Evolutionary conservation across 1,284 basidiomycete genomes (phyloP).

Genomic region (Rhizoctonia solani): DNA sequence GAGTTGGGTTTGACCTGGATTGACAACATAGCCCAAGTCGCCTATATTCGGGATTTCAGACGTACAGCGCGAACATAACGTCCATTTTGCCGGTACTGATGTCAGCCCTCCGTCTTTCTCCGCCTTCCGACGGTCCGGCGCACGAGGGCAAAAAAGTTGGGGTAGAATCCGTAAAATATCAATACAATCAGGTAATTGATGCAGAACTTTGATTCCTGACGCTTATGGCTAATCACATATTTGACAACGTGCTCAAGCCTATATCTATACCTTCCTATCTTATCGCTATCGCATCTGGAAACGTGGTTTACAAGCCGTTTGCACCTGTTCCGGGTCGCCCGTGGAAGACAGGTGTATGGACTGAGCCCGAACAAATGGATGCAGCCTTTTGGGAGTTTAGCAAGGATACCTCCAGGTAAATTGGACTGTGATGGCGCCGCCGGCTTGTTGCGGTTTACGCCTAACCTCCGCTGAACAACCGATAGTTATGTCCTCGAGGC

Average conservation of each 20-base stretch:
- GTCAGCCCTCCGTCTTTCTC: constrained; percentile 79
- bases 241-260: constrained; percentile 53
- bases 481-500: constrained; percentile 74
- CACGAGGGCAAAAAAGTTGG: constrained; percentile 73
- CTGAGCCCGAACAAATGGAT: constrained; percentile 83
- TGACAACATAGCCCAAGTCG: constrained; percentile 41
- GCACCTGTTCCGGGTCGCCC: constrained; percentile 60
- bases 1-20: constrained; percentile 42
- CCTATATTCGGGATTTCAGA: constrained; percentile 52
- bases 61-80: constrained; percentile 74
- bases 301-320: constrained; percentile 76
- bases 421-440: neutral
- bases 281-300: constrained; percentile 84
- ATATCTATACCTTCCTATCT: constrained; percentile 85
- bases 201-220: neutral
- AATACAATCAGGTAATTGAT: constrained; percentile 45
- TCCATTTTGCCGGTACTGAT: constrained; percentile 82
- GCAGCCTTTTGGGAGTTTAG: constrained; percentile 86
- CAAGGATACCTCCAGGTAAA: constrained; percentile 75
- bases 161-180: constrained; percentile 49
- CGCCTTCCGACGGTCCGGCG: constrained; percentile 64
- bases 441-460: neutral
- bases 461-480: constrained; percentile 3
- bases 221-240: neutral
- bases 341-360: constrained; percentile 87